Base-by-base conservation (phyloP, 768 basidiomycete genomes). In the Tricholoma terreum region DNA sequence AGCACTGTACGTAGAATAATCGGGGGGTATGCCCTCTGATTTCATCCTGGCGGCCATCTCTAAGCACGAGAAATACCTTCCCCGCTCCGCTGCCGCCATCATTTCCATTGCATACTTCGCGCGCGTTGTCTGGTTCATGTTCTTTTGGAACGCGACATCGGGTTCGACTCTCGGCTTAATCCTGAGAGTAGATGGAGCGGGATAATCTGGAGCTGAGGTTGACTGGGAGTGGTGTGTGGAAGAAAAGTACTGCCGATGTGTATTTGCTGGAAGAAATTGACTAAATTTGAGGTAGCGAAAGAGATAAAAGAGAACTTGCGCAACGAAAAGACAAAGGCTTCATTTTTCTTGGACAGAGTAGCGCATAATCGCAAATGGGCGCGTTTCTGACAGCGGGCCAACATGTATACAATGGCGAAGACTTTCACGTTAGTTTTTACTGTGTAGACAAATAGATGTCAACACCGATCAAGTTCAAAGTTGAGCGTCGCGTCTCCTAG, bases 21-120 rank as follows among this genome's bases (percentile, higher is more conserved):
- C 78, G 0, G 90, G 89, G n/a, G 61, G 38, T 10, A 88, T 67
- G 17, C 76, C 74, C 11, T 75, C 65, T 0, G 63, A 59, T 65
- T 89, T 91, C 87, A 92, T 90, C 42, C 79, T 69, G 11, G 72
- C 67, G 14, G 81, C 80, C 36, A 80, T 64, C 2, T 69, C 61
- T 24, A 90, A 70, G 56, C 77, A 80, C 4, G 71, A 71, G 1
- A 64, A 31, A 55, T 78, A 75, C 17, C 71, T 69, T 8, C 71
- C 66, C 6, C 62, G 52, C 34, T 75, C 75, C 14, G 76, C 75
- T n/a, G 73, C 65, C 3, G 68, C 63, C 55, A 75, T 67, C 17
- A 82, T 61, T 24, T 70, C 60, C 54, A 71, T 71, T 35, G 73
- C 75, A 51, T 70, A 70, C 19, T 71, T 70, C 5, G 69, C 67